Base-by-base conservation (phyloP, 1,284 basidiomycete species). In the Trametes versicolor region DNA sequence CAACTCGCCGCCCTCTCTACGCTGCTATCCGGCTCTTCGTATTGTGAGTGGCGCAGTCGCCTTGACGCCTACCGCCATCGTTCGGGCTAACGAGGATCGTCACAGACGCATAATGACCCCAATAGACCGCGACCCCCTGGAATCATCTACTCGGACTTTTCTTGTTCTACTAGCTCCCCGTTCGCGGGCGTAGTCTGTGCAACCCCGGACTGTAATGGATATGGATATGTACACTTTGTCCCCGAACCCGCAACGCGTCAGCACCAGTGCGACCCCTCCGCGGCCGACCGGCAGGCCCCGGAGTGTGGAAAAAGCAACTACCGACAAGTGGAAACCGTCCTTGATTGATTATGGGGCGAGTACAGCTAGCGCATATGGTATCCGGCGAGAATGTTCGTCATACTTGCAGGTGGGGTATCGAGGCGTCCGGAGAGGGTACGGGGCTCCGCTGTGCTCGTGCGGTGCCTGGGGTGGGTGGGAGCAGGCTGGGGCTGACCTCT, bases 1-100 rank as follows among this genome's bases (percentile, higher is more conserved):
- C 91, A 93, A 75, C 79, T 92, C 34, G 83, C 83, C 15, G 87
- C 89, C 15, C 77, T 94, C 61, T 91, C 90, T 25, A 92, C 91
- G 21, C 78, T 93, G 52, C 76, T 93, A 37, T 90, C 88, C 17
- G 90, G 90, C 17, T 90, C 88, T 15, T 91, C 90, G 29, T 92
- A 92, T 72, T 92, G 89, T 91, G 67, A 67, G 87, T 80, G 17
- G 23, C 29, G n/a, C 39, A 45, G 12, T 48, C 36, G 0, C 34
- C 0, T 25, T 15, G 15, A 3, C 7, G 8, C 36, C 19, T 9
- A 21, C 17, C 13, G 36, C 36, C 17, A 50, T 39, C 47, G 15
- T 59, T 37, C 12, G 12, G 12, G 37, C 58, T 59, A 19, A 66
- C 45, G 4, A 9, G 10, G 6, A 43, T 13, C 15, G 1, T 29